Evolutionary conservation across 2,329 filamentous ascomycete species (phyloP).

Genomic region (Stagonosporopsis vannaccii): DNA sequence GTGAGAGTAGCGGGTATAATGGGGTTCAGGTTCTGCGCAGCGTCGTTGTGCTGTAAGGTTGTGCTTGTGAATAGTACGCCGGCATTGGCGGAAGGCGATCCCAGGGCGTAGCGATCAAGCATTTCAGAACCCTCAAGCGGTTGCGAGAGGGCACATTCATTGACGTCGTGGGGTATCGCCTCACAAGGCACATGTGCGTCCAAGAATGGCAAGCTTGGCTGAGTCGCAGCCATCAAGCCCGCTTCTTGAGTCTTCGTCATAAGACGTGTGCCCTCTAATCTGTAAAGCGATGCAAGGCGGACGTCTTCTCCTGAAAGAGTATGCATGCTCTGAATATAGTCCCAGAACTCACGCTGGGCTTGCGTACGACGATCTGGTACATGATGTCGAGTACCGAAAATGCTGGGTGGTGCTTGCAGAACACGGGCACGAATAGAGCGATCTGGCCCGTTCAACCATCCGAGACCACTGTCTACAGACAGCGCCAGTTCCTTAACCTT

Average conservation of each 20-base stretch:
- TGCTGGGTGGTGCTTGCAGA: conserved; percentile 51
- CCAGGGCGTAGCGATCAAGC: conserved; percentile 28
- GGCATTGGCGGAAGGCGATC: conserved; percentile 20
- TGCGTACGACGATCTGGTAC: conserved; percentile 49
- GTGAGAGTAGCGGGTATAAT: conserved; percentile 66
- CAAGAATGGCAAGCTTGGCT: conserved; percentile 41
- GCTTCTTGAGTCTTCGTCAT: conserved; percentile 24
- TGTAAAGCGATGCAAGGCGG: conserved; percentile 40
- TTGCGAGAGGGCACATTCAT: conserved; percentile 21
- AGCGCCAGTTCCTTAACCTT: conserved; percentile 69
- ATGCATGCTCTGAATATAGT: conserved; percentile 37
- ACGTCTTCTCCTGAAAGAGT: conserved; percentile 29
- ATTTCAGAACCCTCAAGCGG: conserved; percentile 34
- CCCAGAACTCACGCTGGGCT: conserved; percentile 49
- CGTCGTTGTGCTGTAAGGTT: conserved; percentile 28
- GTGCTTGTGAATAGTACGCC: conserved; percentile 48
- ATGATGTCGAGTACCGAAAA: conserved; percentile 56
- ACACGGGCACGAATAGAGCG: conserved; percentile 58
- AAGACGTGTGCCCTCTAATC: conserved; percentile 28
- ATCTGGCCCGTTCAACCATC: conserved; percentile 71
- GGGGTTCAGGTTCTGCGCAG: conserved; percentile 35
- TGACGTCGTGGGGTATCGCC: conserved; percentile 30
- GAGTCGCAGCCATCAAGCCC: conserved; percentile 20
- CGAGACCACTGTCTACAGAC: conserved; percentile 71
- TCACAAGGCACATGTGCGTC: conserved; percentile 39